A percentile compares a stretch with the other conserved stretches of the same genome.
Evolutionary conservation across 768 basidiomycete genomes (phyloP).

Genomic region (Podaxis rugospora): DNA sequence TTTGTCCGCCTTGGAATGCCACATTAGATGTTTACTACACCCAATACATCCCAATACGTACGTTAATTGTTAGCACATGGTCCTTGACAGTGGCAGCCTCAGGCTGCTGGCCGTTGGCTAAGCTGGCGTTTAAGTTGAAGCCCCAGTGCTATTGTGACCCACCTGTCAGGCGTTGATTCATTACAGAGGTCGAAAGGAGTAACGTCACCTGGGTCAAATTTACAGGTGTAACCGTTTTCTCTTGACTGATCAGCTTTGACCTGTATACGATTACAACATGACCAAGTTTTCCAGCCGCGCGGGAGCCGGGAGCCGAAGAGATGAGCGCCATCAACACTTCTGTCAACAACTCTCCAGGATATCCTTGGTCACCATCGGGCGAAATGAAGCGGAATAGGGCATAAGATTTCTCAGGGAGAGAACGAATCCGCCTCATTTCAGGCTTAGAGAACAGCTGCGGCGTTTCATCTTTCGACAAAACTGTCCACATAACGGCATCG

Average conservation of each 20-base stretch:
- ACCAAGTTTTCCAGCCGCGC: constrained; percentile 38
- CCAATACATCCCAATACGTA: constrained; percentile 12
- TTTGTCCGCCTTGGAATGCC: constrained; percentile 40
- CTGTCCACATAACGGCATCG: constrained; percentile 52
- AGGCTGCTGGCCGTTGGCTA: constrained; percentile 29
- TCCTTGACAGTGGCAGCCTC: constrained; percentile 47
- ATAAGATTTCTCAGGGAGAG: constrained; percentile 26
- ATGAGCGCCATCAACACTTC: constrained; percentile 54
- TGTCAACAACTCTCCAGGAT: constrained; percentile 53
- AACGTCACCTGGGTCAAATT: constrained; percentile 66
- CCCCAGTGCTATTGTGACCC: constrained; percentile 61
- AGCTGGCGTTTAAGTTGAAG: constrained; percentile 74
- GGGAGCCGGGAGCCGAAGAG: constrained; percentile 22
- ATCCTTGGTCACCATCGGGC: constrained; percentile 68
- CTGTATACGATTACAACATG: constrained; percentile 66
- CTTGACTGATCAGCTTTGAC: constrained; percentile 51
- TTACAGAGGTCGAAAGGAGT: constrained; percentile 2
- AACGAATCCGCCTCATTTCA: constrained; percentile 43
- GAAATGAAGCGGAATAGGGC: constrained; percentile 57
- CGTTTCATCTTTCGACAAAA: constrained; percentile 32
- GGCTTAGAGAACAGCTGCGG: constrained; percentile 52
- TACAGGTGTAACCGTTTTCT: constrained; percentile 57
- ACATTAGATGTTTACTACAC: not conserved
- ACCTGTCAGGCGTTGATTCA: not conserved
- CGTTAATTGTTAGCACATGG: constrained; percentile 40